Base-by-base conservation (phyloP, 805 yeast genomes). In the Ogataea nitratoaversa region DNA sequence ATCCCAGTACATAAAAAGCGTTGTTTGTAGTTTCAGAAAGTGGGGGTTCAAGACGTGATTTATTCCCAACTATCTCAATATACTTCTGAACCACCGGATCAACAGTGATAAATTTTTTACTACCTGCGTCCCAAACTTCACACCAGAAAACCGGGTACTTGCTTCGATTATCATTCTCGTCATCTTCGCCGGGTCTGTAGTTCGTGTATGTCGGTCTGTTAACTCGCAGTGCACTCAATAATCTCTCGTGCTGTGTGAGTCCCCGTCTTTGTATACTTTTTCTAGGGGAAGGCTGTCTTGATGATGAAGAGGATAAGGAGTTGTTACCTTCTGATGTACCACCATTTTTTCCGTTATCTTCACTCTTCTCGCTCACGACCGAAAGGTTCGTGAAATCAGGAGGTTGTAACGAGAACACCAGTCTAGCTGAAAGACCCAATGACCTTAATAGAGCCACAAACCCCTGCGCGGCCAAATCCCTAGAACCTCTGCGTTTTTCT, bases 391-490 rank as follows among this genome's bases (percentile, higher is more conserved):
- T 81, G 48, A 80, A 85, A 57, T 93, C 96, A 0, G 96, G 90
- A 0, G 96, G 93, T 56, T 93, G 99, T 24, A 90, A 54, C 0
- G 96, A 90, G 51, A 82, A 81, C 0, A 89, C 79, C 20, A 93
- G 62, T 33, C 99, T 67, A 1, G 91, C 80, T 31, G 79, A 72
- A 11, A 93, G 65, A 1, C 83, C 84, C 11, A 84, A 61, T 1
- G 93, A 70, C 47, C 98, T 64, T 32, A 88, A 58, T 1, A 91
- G 52, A 0, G 85, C 78, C 13, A 88, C 87, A 64, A 87, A 90
- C 0, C 96, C 97, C 54, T 87, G 96, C 0, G 93, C 89, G 0
- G 84, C 83, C 6, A 86, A 42, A 56, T 91, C 97, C 25, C 84
- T 60, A 2, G 87, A 77, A 0, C 98, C 99, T 14, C 70, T 59